phyloP scores from a whole-genome alignment of 106 monocot species.

The Dendrobium nobile region DNA sequence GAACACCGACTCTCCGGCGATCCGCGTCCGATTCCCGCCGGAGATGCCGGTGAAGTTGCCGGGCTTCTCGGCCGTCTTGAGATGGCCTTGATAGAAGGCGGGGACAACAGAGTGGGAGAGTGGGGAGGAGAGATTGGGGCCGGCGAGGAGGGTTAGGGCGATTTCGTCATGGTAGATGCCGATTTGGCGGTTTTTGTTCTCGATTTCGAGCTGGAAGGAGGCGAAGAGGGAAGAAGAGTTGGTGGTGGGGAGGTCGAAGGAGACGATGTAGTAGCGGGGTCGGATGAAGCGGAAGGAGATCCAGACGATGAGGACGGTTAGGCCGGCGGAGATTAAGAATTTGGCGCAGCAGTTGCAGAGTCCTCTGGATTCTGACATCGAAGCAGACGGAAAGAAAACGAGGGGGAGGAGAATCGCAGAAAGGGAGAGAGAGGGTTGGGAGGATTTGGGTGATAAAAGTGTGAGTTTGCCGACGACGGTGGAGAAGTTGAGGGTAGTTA shows the following conservation, averaged over 20 bases:
- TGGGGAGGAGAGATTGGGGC: background rate
- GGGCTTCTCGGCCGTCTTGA: conserved; percentile 10
- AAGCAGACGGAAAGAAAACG: background rate
- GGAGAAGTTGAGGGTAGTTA: too few species aligned
- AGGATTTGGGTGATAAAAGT: background rate
- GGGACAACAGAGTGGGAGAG: background rate
- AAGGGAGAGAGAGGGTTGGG: background rate
- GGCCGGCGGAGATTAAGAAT: background rate
- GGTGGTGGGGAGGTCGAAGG: conserved; percentile 11
- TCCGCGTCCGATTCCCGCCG: background rate
- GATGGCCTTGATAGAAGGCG: conserved; percentile 16
- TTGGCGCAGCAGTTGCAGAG: background rate
- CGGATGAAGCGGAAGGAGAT: conserved; percentile 10
- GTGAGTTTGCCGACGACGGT: too few species aligned
- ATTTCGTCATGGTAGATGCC: conserved; percentile 18
- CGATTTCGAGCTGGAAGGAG: conserved; percentile 10
- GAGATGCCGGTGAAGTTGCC: background rate
- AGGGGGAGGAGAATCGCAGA: background rate
- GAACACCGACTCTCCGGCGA: background rate
- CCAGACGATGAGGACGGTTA: conserved; percentile 17
- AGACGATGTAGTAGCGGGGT: conserved; percentile 22
- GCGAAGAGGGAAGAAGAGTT: conserved; percentile 5
- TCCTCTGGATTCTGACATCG: background rate
- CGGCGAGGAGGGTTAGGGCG: background rate
- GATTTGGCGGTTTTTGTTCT: conserved; percentile 17